These are phyloP conservation scores for Phytophthora parvispora DNA, from an alignment of 352 stramenopile species.

Conservation along the genomic window DNA sequence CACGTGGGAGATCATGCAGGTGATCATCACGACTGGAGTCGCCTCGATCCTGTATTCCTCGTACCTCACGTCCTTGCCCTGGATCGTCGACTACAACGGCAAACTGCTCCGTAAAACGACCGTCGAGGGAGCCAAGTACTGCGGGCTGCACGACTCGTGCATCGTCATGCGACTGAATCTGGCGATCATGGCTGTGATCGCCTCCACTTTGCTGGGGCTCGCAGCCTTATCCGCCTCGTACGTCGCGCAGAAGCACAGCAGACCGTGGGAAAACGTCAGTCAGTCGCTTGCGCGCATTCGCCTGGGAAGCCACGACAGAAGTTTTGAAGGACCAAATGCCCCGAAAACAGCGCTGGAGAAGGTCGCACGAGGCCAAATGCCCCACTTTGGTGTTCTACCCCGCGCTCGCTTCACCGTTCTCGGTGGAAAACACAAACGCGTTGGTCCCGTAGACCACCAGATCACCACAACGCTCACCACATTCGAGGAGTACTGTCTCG, in stretches of 20 bases:
- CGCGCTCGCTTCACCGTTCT: constrained; percentile 24
- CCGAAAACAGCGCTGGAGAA: constrained; percentile 14
- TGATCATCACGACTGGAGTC: constrained; percentile 19
- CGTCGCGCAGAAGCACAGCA: constrained; percentile 28
- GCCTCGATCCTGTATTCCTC: constrained; percentile 10
- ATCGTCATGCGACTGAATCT: constrained; percentile 35
- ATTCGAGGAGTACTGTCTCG: constrained; percentile 40
- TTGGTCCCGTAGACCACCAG: constrained; percentile 9
- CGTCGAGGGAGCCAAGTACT: constrained; percentile 28
- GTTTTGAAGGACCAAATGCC: background rate
- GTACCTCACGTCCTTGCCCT: constrained; percentile 17
- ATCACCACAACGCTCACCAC: constrained; percentile 26
- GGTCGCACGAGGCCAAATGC: constrained; percentile 2
- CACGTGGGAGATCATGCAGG: constrained; percentile 38
- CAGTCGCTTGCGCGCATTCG: constrained; percentile 10
- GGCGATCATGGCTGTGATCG: constrained; percentile 15
- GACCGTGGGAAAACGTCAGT: constrained; percentile 10
- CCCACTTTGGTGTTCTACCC: constrained; percentile 4
- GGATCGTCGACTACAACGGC: constrained; percentile 33
- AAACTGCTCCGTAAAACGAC: constrained; percentile 43
- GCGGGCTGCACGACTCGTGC: constrained; percentile 34
- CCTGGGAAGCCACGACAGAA: constrained; percentile 3
- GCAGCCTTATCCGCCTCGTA: constrained; percentile 20
- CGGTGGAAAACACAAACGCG: constrained; percentile 2
- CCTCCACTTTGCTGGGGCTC: constrained; percentile 13